Evolutionary conservation across 331 rosid genomes (phyloP).

Genomic region (Telfairia occidentalis): DNA sequence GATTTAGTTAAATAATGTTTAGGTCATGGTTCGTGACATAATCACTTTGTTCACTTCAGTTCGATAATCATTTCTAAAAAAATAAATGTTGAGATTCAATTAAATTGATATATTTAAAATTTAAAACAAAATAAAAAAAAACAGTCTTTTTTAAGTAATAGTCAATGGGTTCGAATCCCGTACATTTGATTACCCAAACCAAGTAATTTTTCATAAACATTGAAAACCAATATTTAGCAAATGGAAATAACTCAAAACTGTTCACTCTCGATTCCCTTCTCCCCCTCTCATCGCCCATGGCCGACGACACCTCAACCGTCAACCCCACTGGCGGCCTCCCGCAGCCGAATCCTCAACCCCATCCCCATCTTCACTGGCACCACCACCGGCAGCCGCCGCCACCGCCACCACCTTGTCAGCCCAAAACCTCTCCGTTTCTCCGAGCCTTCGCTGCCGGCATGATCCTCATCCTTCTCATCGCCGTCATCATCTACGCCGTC

Average conservation of each 20-base stretch:
- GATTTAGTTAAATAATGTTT: too few species aligned
- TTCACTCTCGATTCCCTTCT: neutral
- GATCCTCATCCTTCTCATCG: constrained; percentile 28
- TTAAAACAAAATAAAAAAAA: too few species aligned
- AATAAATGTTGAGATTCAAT: too few species aligned
- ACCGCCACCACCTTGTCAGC: neutral
- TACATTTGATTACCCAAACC: too few species aligned
- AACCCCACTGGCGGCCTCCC: constrained; percentile 43
- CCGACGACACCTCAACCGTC: constrained; percentile 53
- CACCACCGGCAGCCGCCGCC: neutral
- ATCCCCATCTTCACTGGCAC: neutral
- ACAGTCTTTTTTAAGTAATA: too few species aligned
- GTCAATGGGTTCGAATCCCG: too few species aligned
- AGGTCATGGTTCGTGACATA: too few species aligned
- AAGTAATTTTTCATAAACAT: too few species aligned
- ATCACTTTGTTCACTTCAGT: too few species aligned
- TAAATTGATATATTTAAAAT: too few species aligned
- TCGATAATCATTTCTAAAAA: too few species aligned
- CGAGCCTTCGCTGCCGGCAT: constrained; percentile 52
- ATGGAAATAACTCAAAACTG: neutral
- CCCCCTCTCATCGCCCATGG: constrained; percentile 19
- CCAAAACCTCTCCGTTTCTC: constrained; percentile 29
- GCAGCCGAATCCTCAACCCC: constrained; percentile 20
- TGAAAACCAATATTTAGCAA: too few species aligned
- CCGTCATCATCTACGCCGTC: constrained; percentile 27